These are phyloP conservation scores for Tylopilus felleus DNA, from an alignment of 768 basidiomycete species.

Conservation along the genomic window DNA sequence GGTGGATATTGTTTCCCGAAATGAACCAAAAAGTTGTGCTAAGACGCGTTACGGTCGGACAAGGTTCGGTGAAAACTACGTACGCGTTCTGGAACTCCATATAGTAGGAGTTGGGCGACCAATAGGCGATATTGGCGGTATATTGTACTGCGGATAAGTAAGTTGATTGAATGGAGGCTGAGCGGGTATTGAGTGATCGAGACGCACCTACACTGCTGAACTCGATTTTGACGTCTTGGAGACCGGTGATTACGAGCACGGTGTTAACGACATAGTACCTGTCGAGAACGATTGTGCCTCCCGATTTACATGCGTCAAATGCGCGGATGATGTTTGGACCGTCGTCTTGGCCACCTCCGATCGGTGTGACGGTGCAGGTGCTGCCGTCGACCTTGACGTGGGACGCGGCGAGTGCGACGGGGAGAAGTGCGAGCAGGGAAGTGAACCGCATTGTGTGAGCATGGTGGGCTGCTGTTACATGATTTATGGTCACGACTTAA, in stretches of 20 bases:
- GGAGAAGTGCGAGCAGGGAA: too few relatives aligned
- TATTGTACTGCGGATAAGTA: slow-evolving; percentile 32
- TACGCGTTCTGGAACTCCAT: slow-evolving; percentile 44
- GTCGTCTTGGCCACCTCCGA: slow-evolving; percentile 35
- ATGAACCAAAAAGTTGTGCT: slow-evolving; percentile 42
- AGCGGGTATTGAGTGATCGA: slow-evolving; percentile 7
- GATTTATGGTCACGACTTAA: too few relatives aligned
- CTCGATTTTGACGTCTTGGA: slow-evolving; percentile 38
- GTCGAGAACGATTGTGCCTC: slow-evolving; percentile 31
- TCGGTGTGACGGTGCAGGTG: slow-evolving; percentile 28
- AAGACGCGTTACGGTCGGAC: neutral
- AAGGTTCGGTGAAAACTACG: neutral
- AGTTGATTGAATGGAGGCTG: neutral
- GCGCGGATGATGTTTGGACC: slow-evolving; percentile 35
- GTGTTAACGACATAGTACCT: slow-evolving; percentile 30
- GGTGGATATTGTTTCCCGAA: slow-evolving; percentile 34
- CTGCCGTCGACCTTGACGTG: neutral
- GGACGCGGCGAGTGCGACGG: too few relatives aligned
- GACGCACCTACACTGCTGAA: slow-evolving; percentile 35
- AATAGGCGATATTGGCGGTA: slow-evolving; percentile 41
- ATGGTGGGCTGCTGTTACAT: neutral
- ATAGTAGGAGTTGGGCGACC: slow-evolving; percentile 38
- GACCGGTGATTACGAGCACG: slow-evolving; percentile 36
- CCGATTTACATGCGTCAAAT: slow-evolving; percentile 17
- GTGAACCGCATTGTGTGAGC: too few relatives aligned